Evolutionary conservation across 331 rosid species (phyloP).

Genomic region (Rosa hybrid): DNA sequence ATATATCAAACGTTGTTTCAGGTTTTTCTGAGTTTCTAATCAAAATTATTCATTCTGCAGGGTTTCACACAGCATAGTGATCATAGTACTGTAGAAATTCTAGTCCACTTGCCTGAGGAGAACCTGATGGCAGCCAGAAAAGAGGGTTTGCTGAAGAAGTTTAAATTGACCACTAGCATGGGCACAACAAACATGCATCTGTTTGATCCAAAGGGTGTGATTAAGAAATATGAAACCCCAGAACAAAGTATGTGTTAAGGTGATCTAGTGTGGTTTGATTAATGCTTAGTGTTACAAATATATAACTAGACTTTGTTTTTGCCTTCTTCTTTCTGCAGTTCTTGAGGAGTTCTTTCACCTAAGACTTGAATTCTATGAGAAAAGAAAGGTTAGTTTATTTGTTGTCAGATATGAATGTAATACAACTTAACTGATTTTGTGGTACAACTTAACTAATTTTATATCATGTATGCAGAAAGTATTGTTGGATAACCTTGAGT

Average conservation of each 20-base stretch:
- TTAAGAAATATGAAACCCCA: slow-evolving; percentile 80
- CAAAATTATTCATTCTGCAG: slow-evolving; percentile 39
- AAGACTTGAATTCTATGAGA: slow-evolving; percentile 72
- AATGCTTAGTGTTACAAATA: not conserved
- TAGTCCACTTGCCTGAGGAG: slow-evolving; percentile 59
- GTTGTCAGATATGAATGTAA: not conserved
- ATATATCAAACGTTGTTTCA: not conserved
- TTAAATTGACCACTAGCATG: slow-evolving; percentile 62
- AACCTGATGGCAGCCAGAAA: slow-evolving; percentile 52
- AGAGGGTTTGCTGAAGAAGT: slow-evolving; percentile 83
- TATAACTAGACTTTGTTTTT: slow-evolving; percentile 3
- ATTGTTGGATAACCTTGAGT: slow-evolving; percentile 60
- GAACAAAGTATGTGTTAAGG: slow-evolving; percentile 67
- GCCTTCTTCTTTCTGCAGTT: slow-evolving; percentile 49
- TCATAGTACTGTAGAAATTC: slow-evolving; percentile 65
- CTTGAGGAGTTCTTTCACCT: slow-evolving; percentile 80
- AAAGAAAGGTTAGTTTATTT: slow-evolving; percentile 63
- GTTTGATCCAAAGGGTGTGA: slow-evolving; percentile 75
- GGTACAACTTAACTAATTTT: slow-evolving; percentile 6
- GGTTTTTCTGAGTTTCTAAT: slow-evolving; percentile 2
- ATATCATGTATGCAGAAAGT: slow-evolving; percentile 51
- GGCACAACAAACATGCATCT: slow-evolving; percentile 92
- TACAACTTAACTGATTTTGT: slow-evolving; percentile 7
- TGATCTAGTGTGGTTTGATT: not conserved
- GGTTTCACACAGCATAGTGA: slow-evolving; percentile 87